These are phyloP conservation scores for Aspergillus felis DNA, from an alignment of 2,329 filamentous ascomycete species.

Conservation along the genomic window DNA sequence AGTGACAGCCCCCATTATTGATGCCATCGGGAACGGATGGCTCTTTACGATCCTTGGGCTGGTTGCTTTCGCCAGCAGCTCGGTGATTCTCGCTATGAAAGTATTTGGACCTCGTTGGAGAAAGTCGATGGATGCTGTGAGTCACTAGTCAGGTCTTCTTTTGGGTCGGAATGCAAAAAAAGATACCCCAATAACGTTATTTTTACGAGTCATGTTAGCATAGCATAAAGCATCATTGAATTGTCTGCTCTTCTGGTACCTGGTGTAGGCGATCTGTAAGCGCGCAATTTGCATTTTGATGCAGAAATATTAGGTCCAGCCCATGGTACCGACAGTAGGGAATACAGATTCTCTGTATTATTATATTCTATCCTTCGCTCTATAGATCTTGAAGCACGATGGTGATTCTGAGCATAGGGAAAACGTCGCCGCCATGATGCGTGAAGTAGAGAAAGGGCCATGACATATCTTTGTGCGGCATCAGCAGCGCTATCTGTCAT, in stretches of 20 bases:
- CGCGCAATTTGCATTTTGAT: background rate
- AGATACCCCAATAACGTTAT: background rate
- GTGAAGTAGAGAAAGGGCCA: no score
- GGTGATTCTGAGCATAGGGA: no score
- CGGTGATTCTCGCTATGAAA: constrained; percentile 59
- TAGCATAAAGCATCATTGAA: background rate
- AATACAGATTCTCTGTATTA: no score
- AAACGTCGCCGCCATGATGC: no score
- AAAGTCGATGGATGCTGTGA: constrained; percentile 52
- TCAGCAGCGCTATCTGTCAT: no score
- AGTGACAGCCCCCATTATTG: constrained; percentile 66
- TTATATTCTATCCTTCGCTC: no score
- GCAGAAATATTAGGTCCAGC: no score
- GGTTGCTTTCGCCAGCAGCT: constrained; percentile 56
- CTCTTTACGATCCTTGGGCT: constrained; percentile 62
- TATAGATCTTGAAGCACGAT: no score
- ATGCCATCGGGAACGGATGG: constrained; percentile 71
- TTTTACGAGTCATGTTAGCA: background rate
- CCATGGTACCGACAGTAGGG: no score
- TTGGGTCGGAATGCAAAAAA: background rate
- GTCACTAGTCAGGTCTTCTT: constrained; percentile 8
- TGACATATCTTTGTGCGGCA: no score
- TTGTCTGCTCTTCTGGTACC: background rate
- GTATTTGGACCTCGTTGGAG: constrained; percentile 62
- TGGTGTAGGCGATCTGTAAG: background rate